These are phyloP conservation scores for apple (Malus domestica) DNA, from an alignment of 306 rosid species.

Conservation along the genomic window DNA sequence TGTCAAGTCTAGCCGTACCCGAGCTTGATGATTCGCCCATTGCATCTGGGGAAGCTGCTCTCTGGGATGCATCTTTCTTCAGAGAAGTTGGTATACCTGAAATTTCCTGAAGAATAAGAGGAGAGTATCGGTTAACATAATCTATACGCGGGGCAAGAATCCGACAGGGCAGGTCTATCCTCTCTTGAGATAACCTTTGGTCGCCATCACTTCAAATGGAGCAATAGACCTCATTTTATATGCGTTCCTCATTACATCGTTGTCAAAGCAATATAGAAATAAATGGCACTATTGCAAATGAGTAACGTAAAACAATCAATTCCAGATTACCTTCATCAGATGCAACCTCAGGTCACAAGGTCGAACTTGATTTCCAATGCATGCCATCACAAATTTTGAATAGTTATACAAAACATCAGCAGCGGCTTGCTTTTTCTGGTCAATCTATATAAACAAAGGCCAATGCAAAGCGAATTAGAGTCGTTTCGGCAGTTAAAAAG, in stretches of 20 bases:
- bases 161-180: neutral
- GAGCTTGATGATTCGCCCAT: conserved; percentile 96
- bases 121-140: neutral
- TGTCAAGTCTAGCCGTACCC: conserved; percentile 77
- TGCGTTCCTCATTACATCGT: neutral
- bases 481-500: neutral
- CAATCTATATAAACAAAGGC: conserved; percentile 33
- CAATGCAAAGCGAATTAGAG: neutral
- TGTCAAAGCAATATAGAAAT: neutral
- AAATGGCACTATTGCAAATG: neutral
- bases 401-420: conserved; percentile 78
- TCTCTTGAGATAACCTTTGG: neutral
- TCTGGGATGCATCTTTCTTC: conserved; percentile 62
- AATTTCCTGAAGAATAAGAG: conserved; percentile 56
- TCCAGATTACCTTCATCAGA: conserved; percentile 73
- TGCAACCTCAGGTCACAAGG: conserved; percentile 83
- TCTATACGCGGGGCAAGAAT: neutral
- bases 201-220: neutral
- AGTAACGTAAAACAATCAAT: neutral
- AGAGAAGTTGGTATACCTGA: conserved; percentile 71
- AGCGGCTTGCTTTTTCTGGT: conserved; percentile 76
- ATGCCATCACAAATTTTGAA: conserved; percentile 77
- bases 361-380: conserved; percentile 64
- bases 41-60: conserved; percentile 83
- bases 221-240: neutral